These are phyloP conservation scores for Flaveria trinervia DNA, from an alignment of 129 eudicot genomes.

Conservation along the genomic window DNA sequence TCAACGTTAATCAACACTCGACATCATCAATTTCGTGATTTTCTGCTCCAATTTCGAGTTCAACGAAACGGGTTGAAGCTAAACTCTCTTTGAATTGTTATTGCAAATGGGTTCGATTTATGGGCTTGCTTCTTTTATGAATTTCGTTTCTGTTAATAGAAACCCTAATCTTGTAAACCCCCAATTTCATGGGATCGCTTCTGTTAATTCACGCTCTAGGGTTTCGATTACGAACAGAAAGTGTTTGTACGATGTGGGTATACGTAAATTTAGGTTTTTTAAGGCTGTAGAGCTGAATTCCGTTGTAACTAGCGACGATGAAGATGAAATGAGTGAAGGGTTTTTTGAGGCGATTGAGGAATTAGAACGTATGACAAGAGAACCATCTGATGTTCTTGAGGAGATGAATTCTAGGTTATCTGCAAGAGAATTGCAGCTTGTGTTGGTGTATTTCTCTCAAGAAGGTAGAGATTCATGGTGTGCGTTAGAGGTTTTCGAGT, in stretches of 20 bases:
- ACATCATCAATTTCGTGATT: conserved; percentile 19
- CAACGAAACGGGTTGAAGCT: background rate
- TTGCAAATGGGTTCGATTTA: conserved; percentile 37
- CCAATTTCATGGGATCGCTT: background rate
- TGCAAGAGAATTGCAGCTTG: conserved; percentile 77
- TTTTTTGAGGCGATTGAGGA: conserved; percentile 92
- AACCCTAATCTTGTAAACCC: conserved; percentile 6
- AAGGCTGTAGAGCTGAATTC: conserved; percentile 63
- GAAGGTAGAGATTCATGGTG: conserved; percentile 98
- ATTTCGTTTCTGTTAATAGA: conserved; percentile 20
- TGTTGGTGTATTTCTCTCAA: conserved; percentile 86
- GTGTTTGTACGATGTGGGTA: conserved; percentile 18
- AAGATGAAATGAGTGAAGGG: conserved; percentile 88
- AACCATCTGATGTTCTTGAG: conserved; percentile 86
- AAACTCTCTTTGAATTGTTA: background rate
- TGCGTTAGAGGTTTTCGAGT: conserved; percentile 90
- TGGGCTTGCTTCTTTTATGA: conserved; percentile 33
- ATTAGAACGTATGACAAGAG: conserved; percentile 80
- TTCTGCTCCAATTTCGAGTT: background rate
- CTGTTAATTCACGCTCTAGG: conserved; percentile 38
- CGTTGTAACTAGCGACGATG: conserved; percentile 68
- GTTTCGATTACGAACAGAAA: conserved; percentile 32
- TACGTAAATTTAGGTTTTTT: conserved; percentile 39
- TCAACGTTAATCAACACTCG: too few relatives aligned
- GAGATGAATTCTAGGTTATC: conserved; percentile 77